Evolutionary conservation across 1,284 basidiomycete species (phyloP).

Genomic region (Tremellales sp.): DNA sequence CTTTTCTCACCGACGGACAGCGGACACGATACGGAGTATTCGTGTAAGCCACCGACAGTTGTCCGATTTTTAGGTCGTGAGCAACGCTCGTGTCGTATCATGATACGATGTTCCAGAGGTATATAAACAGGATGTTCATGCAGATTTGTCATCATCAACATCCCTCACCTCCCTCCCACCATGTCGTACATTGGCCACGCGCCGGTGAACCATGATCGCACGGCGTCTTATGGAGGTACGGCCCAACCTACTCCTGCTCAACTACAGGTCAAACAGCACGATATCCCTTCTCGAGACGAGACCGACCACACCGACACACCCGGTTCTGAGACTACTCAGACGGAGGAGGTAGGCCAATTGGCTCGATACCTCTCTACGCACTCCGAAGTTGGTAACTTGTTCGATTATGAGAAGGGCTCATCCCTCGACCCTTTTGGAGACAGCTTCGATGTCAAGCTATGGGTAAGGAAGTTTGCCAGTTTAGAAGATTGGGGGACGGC

Average conservation of each 20-base stretch:
- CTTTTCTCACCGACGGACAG: background rate
- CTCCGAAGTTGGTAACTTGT: slow-evolving; percentile 8
- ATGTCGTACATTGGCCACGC: slow-evolving; percentile 1
- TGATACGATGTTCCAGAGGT: background rate
- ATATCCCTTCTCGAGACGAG: slow-evolving; percentile 2
- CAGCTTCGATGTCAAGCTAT: slow-evolving; percentile 43
- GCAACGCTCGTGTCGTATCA: background rate
- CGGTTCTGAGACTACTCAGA: slow-evolving; percentile 2
- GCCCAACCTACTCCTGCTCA: background rate
- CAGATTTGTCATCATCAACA: no score
- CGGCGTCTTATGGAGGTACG: slow-evolving; percentile 1
- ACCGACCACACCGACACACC: slow-evolving; percentile 1
- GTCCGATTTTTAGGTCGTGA: no score
- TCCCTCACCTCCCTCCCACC: background rate
- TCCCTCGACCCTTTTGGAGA: slow-evolving; percentile 44
- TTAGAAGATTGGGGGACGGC: slow-evolving; percentile 31
- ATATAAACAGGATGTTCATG: background rate
- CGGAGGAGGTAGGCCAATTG: slow-evolving; percentile 3
- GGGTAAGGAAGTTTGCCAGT: slow-evolving; percentile 35
- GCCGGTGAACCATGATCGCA: slow-evolving; percentile 8
- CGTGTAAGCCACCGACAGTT: no score
- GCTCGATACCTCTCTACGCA: slow-evolving; percentile 18
- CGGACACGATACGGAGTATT: no score
- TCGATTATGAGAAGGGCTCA: slow-evolving; percentile 26
- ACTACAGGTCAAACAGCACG: background rate